Evolutionary conservation across 495 filamentous ascomycete genomes (phyloP).

Genomic region (Aspergillus steynii): DNA sequence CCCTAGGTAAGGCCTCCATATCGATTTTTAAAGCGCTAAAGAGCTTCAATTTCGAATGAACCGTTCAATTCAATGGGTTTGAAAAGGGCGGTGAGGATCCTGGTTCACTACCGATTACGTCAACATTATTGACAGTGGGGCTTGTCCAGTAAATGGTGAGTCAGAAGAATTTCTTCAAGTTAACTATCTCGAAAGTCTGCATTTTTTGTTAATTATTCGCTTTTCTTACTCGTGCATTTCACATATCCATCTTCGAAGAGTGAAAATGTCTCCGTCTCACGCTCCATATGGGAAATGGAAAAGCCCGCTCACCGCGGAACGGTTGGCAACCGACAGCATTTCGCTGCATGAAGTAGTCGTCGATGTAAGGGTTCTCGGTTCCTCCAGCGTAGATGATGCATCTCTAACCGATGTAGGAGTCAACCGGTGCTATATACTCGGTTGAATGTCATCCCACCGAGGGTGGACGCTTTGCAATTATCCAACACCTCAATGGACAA

Average conservation of each 20-base stretch:
- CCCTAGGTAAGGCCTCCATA: too few species aligned
- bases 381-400: not conserved
- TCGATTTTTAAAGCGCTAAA: too few species aligned
- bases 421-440: slow-evolving; percentile 38
- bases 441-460: slow-evolving; percentile 42
- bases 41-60: too few species aligned
- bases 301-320: slow-evolving; percentile 42
- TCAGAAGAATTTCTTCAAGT: too few species aligned
- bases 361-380: slow-evolving; percentile 17
- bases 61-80: too few species aligned
- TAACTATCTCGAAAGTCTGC: too few species aligned
- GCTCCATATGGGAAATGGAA: slow-evolving; percentile 46
- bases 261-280: not conserved
- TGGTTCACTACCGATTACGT: too few species aligned
- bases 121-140: too few species aligned
- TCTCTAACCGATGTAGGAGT: slow-evolving; percentile 20
- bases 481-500: slow-evolving; percentile 32
- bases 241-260: not conserved
- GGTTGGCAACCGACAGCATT: slow-evolving; percentile 33
- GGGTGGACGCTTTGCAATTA: slow-evolving; percentile 39
- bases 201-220: too few species aligned
- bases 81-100: too few species aligned
- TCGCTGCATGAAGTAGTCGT: slow-evolving; percentile 32
- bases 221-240: too few species aligned
- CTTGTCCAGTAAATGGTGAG: too few species aligned